phyloP scores from a whole-genome alignment of 495 filamentous ascomycete species.

The Penicillium odoratum region DNA sequence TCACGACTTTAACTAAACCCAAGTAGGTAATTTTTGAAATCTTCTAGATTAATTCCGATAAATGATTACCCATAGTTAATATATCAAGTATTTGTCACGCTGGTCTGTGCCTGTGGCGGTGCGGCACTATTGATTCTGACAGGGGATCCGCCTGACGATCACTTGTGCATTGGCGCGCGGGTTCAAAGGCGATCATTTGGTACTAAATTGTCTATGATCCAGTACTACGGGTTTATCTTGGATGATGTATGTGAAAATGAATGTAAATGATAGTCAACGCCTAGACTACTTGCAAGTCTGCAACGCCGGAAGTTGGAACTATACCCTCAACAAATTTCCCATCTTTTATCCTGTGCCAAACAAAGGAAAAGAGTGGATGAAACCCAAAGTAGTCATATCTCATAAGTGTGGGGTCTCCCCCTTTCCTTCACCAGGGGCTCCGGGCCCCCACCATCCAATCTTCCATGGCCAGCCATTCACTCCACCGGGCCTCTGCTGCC shows the following conservation, averaged over 20 bases:
- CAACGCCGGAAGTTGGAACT: conserved; percentile 13
- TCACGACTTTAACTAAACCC: background rate
- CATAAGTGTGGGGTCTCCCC: conserved; percentile 18
- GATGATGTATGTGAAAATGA: background rate
- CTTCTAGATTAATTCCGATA: conserved; percentile 4
- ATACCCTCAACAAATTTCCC: conserved; percentile 10
- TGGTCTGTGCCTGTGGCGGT: conserved; percentile 30
- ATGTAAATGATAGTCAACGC: conserved; percentile 1
- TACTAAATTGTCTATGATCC: background rate
- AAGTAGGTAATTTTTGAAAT: background rate
- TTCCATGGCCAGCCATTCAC: conserved; percentile 89
- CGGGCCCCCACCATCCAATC: conserved; percentile 87
- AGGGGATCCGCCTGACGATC: conserved; percentile 20
- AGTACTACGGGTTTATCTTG: background rate
- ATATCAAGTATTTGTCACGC: conserved; percentile 26
- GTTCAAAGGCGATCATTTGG: conserved; percentile 16
- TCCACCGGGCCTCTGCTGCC: conserved; percentile 77
- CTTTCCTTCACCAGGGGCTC: conserved; percentile 46
- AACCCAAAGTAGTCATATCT: conserved; percentile 27
- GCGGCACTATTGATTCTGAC: conserved; percentile 30
- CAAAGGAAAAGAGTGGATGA: conserved; percentile 15
- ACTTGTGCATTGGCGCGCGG: conserved; percentile 15
- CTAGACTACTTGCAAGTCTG: conserved; percentile 1
- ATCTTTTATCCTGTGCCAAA: conserved; percentile 11
- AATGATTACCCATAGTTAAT: no score